Percentiles rank a stretch among this genome's conserved stretches.
phyloP scores from a whole-genome alignment of 208 protist genomes.

The Crithidia brevicula region DNA sequence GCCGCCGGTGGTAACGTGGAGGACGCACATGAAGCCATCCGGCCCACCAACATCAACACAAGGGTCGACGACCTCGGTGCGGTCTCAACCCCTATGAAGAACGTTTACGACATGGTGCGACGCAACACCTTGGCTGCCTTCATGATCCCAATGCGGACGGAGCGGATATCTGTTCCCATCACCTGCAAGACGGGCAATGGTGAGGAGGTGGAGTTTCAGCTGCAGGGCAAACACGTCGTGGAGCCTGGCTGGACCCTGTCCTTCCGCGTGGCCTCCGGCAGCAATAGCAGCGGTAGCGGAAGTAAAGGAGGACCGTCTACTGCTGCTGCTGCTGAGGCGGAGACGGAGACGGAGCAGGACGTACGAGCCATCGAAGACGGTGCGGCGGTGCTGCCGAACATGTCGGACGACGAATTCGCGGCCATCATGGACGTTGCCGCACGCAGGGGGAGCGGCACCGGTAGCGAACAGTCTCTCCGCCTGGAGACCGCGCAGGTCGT shows the following conservation, averaged over 20 bases:
- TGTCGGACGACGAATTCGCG: slow-evolving; percentile 83
- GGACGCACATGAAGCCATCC: slow-evolving; percentile 92
- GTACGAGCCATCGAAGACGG: slow-evolving; percentile 65
- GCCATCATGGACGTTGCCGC: slow-evolving; percentile 58
- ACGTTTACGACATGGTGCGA: slow-evolving; percentile 85
- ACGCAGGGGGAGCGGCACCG: neutral
- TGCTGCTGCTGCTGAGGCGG: neutral
- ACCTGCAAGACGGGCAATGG: slow-evolving; percentile 53
- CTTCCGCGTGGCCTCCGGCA: slow-evolving; percentile 55
- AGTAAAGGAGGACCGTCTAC: neutral
- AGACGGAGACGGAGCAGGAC: slow-evolving; percentile 45
- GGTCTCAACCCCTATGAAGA: slow-evolving; percentile 56
- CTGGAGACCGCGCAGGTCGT: slow-evolving; percentile 48
- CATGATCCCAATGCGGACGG: slow-evolving; percentile 83
- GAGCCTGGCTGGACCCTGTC: slow-evolving; percentile 79
- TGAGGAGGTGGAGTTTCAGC: slow-evolving; percentile 51
- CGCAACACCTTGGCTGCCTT: slow-evolving; percentile 82
- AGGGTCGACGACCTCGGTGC: slow-evolving; percentile 58
- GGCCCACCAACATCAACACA: slow-evolving; percentile 85
- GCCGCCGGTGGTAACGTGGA: slow-evolving; percentile 70
- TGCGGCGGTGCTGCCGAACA: slow-evolving; percentile 51
- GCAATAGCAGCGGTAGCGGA: neutral
- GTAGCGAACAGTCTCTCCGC: slow-evolving; percentile 22
- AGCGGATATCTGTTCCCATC: slow-evolving; percentile 61
- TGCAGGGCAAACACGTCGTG: slow-evolving; percentile 77